Percentiles rank a stretch among this genome's conserved stretches.
Conservation (phyloP, 2,329 filamentous ascomycete species). For the Fusarium vanettenii region DNA sequence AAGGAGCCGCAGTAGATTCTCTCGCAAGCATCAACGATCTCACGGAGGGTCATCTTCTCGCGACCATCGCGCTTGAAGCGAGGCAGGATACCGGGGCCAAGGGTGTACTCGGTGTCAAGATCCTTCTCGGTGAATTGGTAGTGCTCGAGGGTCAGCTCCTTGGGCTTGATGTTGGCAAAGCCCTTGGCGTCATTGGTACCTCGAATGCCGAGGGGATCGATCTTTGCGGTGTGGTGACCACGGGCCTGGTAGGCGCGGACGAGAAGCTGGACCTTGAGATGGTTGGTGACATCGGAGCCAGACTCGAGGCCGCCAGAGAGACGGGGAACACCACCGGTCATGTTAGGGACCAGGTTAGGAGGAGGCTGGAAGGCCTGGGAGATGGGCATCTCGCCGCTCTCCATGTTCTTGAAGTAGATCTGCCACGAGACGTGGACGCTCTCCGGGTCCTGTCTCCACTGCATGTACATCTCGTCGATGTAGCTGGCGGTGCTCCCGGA, state of each 20-base stretch:
- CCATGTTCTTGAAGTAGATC: slow-evolving; percentile 99
- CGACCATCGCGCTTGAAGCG: slow-evolving; percentile 89
- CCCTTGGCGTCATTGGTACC: slow-evolving; percentile 70
- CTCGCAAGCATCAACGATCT: slow-evolving; percentile 94
- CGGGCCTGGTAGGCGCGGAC: slow-evolving; percentile 98
- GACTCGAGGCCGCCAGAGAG: slow-evolving; percentile 76
- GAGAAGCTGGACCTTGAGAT: slow-evolving; percentile 97
- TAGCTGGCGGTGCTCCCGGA: slow-evolving; percentile 98
- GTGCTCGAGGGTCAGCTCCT: slow-evolving; percentile 91
- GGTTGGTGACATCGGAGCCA: slow-evolving; percentile 89
- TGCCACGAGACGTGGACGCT: slow-evolving; percentile 99
- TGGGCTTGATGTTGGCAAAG: slow-evolving; percentile 88
- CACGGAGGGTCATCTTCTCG: slow-evolving; percentile 95
- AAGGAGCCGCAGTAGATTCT: slow-evolving; percentile 98
- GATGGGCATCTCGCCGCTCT: slow-evolving; percentile 96
- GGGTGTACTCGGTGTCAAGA: slow-evolving; percentile 88
- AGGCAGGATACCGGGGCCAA: slow-evolving; percentile 94
- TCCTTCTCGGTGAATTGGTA: slow-evolving; percentile 97
- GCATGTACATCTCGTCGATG: slow-evolving; percentile 99
- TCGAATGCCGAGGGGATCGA: slow-evolving; percentile 94
- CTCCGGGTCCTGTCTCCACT: slow-evolving; percentile 93
- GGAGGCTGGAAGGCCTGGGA: slow-evolving; percentile 97
- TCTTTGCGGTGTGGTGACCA: slow-evolving; percentile 97
- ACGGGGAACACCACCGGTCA: slow-evolving; percentile 80
- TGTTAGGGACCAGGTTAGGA: slow-evolving; percentile 87